Conservation (phyloP, 768 basidiomycete species). For the Suillus brevipes region DNA sequence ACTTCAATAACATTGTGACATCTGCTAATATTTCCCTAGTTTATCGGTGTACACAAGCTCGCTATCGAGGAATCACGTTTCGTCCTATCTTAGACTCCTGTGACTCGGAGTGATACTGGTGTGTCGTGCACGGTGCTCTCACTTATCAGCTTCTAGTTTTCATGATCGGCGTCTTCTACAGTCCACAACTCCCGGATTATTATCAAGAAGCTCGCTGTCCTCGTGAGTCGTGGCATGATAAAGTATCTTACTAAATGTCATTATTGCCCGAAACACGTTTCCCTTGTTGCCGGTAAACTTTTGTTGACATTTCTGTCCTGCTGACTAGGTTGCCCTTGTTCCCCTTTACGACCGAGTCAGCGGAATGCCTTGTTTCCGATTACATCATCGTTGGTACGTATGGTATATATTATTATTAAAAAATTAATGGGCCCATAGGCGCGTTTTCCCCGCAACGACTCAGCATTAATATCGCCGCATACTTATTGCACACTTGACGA, state of each 20-base stretch:
- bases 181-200: too few relatives aligned
- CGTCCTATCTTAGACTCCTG: neutral
- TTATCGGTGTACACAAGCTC: neutral
- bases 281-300: neutral
- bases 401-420: neutral
- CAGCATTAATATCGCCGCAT: neutral
- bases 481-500: conserved; percentile 3
- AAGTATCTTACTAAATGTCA: neutral
- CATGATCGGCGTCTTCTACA: conserved; percentile 1
- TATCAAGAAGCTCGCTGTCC: neutral
- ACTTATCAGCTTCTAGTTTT: neutral
- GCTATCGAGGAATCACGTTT: neutral
- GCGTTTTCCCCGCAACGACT: neutral
- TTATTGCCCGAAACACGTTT: neutral
- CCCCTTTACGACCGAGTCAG: neutral
- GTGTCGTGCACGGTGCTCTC: neutral
- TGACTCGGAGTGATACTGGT: neutral
- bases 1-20: neutral
- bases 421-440: neutral
- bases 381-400: neutral
- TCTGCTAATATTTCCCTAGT: neutral
- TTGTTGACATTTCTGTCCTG: neutral
- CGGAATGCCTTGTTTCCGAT: conserved; percentile 6
- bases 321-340: neutral
- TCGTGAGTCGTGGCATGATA: neutral